These are phyloP conservation scores for Moesziomyces sp. DNA, from an alignment of 1,284 basidiomycete genomes.

Conservation along the genomic window DNA sequence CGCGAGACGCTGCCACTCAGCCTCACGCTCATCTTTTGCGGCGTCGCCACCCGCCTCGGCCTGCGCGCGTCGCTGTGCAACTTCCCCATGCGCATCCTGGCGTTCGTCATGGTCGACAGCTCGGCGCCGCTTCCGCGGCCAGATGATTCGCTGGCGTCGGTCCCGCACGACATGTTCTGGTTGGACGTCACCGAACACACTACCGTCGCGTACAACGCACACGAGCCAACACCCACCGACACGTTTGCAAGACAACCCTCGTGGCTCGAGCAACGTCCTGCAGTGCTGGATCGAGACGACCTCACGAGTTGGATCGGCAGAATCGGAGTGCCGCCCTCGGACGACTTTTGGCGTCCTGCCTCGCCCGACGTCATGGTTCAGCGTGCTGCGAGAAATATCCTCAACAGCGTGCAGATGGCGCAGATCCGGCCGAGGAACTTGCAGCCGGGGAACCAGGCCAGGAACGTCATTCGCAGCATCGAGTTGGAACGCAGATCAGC, in stretches of 20 bases:
- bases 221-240: slow-evolving; percentile 20
- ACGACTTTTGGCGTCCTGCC: slow-evolving; percentile 35
- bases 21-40: slow-evolving; percentile 49
- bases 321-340: slow-evolving; percentile 16
- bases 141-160: slow-evolving; percentile 3
- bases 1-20: slow-evolving; percentile 46
- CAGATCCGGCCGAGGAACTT: slow-evolving; percentile 21
- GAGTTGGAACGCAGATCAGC: slow-evolving; percentile 4
- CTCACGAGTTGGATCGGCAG: slow-evolving; percentile 12
- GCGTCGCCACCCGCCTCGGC: slow-evolving; percentile 46
- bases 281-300: slow-evolving; percentile 29
- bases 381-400: slow-evolving; percentile 39
- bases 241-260: slow-evolving; percentile 14
- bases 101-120: slow-evolving; percentile 23
- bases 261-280: slow-evolving; percentile 26
- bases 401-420: slow-evolving; percentile 29
- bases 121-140: slow-evolving; percentile 8
- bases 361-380: slow-evolving; percentile 16
- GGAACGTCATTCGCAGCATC: slow-evolving; percentile 9
- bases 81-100: slow-evolving; percentile 44
- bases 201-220: slow-evolving; percentile 11
- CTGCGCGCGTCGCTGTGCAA: slow-evolving; percentile 43
- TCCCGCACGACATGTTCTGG: slow-evolving; percentile 36
- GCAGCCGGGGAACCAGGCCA: slow-evolving; percentile 11
- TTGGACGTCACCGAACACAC: slow-evolving; percentile 39